Percentiles rank a stretch among this genome's conserved stretches.
Evolutionary conservation across 2,329 filamentous ascomycete genomes (phyloP).

Genomic region (Penicillium sp.): DNA sequence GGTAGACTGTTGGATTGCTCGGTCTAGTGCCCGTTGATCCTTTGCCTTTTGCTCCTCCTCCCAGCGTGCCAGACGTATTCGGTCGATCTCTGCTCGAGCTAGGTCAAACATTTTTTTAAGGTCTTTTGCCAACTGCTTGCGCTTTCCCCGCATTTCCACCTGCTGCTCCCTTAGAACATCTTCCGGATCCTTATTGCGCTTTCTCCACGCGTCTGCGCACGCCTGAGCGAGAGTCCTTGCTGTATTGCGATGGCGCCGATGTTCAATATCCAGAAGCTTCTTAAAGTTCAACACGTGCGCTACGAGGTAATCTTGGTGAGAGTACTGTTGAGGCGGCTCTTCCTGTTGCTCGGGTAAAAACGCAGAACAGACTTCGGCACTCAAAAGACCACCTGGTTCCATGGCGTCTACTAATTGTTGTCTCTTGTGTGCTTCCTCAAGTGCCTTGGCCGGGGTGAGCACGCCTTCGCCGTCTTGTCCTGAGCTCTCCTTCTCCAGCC

Average conservation of each 20-base stretch:
- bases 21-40: constrained; percentile 59
- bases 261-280: constrained; percentile 78
- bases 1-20: constrained; percentile 58
- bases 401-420: constrained; percentile 73
- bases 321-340: constrained; percentile 78
- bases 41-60: constrained; percentile 59
- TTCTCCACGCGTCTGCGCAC: constrained; percentile 49
- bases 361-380: constrained; percentile 69
- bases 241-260: constrained; percentile 73
- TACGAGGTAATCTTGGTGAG: constrained; percentile 83
- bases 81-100: constrained; percentile 63
- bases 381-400: constrained; percentile 76
- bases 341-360: constrained; percentile 75
- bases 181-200: constrained; percentile 59
- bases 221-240: constrained; percentile 76
- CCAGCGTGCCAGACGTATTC: constrained; percentile 60
- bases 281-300: constrained; percentile 81
- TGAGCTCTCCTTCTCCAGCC: constrained; percentile 61
- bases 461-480: constrained; percentile 50
- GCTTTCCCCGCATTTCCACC: constrained; percentile 68
- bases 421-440: constrained; percentile 72
- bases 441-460: constrained; percentile 64
- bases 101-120: constrained; percentile 66
- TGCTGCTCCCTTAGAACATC: constrained; percentile 80
- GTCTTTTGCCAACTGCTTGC: constrained; percentile 72